Evolutionary conservation across 179 eudicot genomes (phyloP), one percentile per base, ranked within the genome.

Genomic region (Dionaea muscipula): DNA sequence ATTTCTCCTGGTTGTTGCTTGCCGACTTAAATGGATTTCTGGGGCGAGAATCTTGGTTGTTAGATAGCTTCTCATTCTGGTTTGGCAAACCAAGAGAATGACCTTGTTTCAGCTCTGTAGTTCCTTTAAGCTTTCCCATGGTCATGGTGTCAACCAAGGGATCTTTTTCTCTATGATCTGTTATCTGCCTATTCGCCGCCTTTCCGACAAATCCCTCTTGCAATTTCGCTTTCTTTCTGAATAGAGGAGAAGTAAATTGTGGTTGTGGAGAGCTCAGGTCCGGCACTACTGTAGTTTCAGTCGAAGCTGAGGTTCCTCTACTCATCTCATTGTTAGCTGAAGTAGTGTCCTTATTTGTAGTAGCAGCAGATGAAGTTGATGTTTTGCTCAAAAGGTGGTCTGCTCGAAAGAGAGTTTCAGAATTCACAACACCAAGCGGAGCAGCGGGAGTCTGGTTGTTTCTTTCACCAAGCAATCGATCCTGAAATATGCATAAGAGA

Each of bases 1-100:
- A 46, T 65, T 59, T 79, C 22, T 75, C 94, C 36, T 69, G 73
- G 21, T 61, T 57, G 59, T n/a, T n/a, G n/a, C n/a, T 73, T 28
- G 96, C 68, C 52, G 83, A 58, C 72, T 87, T 91, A 75, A 90
- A 90, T 27, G 95, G 97, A 59, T 90, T 90, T 41, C 47, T 55
- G 4, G 75, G 72, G 0, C 75, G 72, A 13, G 43, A 64, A 60
- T 75, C 87, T 37, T 72, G 66, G 43, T 69, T 75, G 47, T 20
- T 70, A 33, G 81, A 68, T 46, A 81, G 55, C 67, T 84, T 87
- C 0, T 83, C 94, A 70, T 78, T 84, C 44, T 88, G 93, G 54
- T 82, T 87, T n/a, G 86, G 65, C 23, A 85, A 70, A 9, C 81
- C 69, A 39, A 61, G 51, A 21, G 16, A 16, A 27, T 65, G 73